A percentile compares a stretch with the other conserved stretches of the same genome.
phyloP scores from a whole-genome alignment of 768 basidiomycete species.

The Suillus lakei region DNA sequence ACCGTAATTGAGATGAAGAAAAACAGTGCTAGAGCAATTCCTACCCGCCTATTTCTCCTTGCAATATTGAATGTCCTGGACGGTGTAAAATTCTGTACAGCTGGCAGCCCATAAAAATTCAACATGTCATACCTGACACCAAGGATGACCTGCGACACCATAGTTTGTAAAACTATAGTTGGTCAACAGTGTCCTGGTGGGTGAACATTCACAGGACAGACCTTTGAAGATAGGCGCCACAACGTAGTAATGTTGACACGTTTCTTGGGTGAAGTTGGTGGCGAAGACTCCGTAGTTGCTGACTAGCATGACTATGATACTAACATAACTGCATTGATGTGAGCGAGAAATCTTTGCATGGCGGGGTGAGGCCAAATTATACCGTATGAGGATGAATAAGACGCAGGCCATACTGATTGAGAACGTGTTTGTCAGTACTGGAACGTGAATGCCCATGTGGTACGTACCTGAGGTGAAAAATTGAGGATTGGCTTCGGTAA shows the following conservation, averaged over 20 bases:
- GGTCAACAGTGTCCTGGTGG: constrained; percentile 8
- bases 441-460: neutral
- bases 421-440: constrained; percentile 5
- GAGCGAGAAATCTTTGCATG: neutral
- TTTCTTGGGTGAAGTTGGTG: constrained; percentile 46
- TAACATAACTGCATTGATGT: constrained; percentile 34
- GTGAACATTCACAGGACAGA: constrained; percentile 19
- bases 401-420: constrained; percentile 30
- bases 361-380: neutral
- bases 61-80: constrained; percentile 64
- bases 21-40: constrained; percentile 40
- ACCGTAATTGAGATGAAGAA: constrained; percentile 52
- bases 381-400: constrained; percentile 40
- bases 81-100: neutral
- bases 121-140: constrained; percentile 52
- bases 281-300: constrained; percentile 67
- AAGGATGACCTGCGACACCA: constrained; percentile 69
- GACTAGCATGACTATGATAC: constrained; percentile 51
- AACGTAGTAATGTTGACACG: constrained; percentile 55
- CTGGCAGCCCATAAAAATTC: neutral
- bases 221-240: constrained; percentile 68
- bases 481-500: constrained; percentile 33
- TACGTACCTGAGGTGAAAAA: constrained; percentile 33
- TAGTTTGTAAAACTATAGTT: constrained; percentile 59
- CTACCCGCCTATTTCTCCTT: constrained; percentile 46